Evolutionary conservation across 2,329 filamentous ascomycete species (phyloP), one percentile per base, ranked within the genome.

Genomic region (Rhytidhysteron rufulum): DNA sequence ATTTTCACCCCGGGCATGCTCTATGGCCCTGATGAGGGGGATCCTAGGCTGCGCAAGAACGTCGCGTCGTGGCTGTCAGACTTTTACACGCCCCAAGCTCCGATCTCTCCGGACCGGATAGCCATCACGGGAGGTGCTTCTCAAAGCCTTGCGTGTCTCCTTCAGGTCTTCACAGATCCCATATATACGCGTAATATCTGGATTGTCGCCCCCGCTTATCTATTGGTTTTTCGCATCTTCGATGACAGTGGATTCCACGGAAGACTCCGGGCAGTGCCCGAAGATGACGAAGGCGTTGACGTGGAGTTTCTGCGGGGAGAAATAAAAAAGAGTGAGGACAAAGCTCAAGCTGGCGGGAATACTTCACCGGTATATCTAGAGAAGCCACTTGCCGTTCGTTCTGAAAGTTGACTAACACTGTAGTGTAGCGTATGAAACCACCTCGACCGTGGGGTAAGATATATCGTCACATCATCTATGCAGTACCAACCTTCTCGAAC

Each of bases 381-480:
- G 37, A 30, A 15, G 7, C 16, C n/a, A n/a, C n/a, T n/a, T 19
- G 3, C 10, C 16, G 40, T 32, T 21, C 24, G 32, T 36, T 30
- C 35, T 7, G 15, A 31, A 24, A n/a, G 33, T 21, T 37, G 32
- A 31, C 31, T 33, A 39, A 36, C 31, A 18, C 32, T 19, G 37
- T n/a, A 41, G 17, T 24, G 24, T 48, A 77, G 74, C 71, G 65
- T 36, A 66, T 77, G 53, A 89, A 88, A 58, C 70, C 72, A 2
- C 62, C 71, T 0, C 72, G 77, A 15, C 71, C 78, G 11, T 75
- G 79, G 66, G 77, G 81, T 29, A 95, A 95, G 57, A 78, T 87
- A 40, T 97, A 95, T 69, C 83, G 82, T 40, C 86, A 96, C 59
- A 63, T 96, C 51, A 84, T 98, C 52, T 97, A 97, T 62, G 80